A percentile compares a stretch with the other conserved stretches of the same genome.
These are phyloP conservation scores for Trametes pubescens DNA, from an alignment of 1,284 basidiomycete genomes.

Conservation along the genomic window DNA sequence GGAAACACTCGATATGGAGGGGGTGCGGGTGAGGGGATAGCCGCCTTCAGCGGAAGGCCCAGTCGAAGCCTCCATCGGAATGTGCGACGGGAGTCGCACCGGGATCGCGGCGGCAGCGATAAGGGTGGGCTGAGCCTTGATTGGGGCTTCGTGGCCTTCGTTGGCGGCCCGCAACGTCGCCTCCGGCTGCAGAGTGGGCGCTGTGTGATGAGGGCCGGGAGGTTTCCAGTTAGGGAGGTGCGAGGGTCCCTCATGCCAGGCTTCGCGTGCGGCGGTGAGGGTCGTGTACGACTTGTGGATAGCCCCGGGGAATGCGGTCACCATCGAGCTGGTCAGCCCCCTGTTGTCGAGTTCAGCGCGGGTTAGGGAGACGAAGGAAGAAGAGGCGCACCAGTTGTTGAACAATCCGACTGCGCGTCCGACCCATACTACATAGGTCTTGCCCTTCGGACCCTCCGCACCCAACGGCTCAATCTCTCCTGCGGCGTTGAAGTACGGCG, in stretches of 20 bases:
- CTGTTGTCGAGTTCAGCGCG: too few relatives aligned
- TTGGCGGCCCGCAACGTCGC: not conserved
- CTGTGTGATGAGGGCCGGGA: not conserved
- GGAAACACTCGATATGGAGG: not conserved
- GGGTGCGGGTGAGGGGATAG: too few relatives aligned
- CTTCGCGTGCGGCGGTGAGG: not conserved
- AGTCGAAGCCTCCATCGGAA: not conserved
- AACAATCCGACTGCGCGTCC: not conserved
- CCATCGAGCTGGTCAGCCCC: not conserved
- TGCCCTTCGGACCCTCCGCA: not conserved
- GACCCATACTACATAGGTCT: slow-evolving; percentile 1
- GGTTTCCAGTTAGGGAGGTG: not conserved
- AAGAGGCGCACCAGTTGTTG: slow-evolving; percentile 2
- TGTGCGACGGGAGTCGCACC: not conserved
- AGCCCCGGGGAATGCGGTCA: not conserved
- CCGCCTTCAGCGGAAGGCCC: too few relatives aligned
- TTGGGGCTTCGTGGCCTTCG: not conserved
- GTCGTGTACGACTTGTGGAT: not conserved
- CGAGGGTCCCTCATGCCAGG: not conserved
- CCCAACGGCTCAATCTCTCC: not conserved
- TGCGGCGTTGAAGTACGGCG: not conserved
- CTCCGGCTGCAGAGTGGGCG: not conserved
- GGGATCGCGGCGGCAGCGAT: not conserved
- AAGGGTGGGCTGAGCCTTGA: not conserved
- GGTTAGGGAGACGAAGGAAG: not conserved